A percentile compares a stretch with the other conserved stretches of the same genome.
These are phyloP conservation scores for Thielaviopsis punctulata DNA, from an alignment of 2,329 filamentous ascomycete genomes.

Conservation along the genomic window DNA sequence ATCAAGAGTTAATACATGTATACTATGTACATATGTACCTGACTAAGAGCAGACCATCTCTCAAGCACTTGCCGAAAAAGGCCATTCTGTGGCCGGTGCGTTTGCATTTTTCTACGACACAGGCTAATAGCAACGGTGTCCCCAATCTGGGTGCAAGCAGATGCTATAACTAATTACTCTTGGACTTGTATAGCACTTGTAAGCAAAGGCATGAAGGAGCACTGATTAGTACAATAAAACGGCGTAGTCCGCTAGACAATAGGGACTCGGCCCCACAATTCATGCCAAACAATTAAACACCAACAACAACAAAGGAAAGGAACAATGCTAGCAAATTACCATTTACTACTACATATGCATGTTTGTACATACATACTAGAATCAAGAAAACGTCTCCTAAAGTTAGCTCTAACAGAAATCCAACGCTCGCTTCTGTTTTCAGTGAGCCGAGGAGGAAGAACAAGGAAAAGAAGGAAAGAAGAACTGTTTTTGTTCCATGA, in stretches of 20 bases:
- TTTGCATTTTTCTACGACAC: not conserved
- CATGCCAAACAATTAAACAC: not conserved
- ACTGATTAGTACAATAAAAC: not conserved
- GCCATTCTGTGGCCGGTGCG: not conserved
- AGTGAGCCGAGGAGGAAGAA: not conserved
- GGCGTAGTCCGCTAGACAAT: not conserved
- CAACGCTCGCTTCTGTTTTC: not conserved
- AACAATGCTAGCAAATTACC: not conserved
- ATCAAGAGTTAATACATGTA: too few relatives aligned
- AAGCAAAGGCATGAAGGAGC: not conserved
- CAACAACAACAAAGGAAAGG: not conserved
- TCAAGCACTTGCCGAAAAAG: not conserved
- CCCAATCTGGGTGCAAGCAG: too few relatives aligned
- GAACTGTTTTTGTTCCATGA: not conserved
- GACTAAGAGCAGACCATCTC: too few relatives aligned
- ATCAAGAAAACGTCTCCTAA: too few relatives aligned
- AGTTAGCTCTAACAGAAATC: too few relatives aligned
- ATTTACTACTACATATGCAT: too few relatives aligned
- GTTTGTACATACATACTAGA: too few relatives aligned
- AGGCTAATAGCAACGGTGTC: not conserved
- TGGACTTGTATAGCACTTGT: too few relatives aligned
- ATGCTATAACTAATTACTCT: too few relatives aligned
- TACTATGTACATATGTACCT: too few relatives aligned
- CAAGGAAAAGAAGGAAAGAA: too few relatives aligned
- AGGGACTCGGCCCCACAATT: not conserved